Evolutionary conservation across 768 basidiomycete genomes (phyloP).

Genomic region (Auricularia heimuer): DNA sequence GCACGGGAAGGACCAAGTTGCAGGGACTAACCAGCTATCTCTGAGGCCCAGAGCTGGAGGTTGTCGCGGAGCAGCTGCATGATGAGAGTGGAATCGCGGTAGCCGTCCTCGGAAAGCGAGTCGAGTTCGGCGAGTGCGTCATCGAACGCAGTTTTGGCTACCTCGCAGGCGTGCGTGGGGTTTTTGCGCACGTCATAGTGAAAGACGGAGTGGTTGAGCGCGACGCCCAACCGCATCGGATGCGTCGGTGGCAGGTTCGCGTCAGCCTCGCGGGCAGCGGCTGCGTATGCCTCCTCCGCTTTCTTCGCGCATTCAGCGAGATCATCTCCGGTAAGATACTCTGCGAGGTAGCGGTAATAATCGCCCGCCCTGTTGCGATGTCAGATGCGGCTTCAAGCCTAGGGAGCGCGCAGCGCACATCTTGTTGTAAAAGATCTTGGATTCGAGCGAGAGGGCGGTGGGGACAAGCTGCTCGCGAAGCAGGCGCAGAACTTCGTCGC

Average conservation of each 20-base stretch:
- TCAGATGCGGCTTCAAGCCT: neutral
- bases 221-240: slow-evolving; percentile 96
- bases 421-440: slow-evolving; percentile 99
- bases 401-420: slow-evolving; percentile 48
- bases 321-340: slow-evolving; percentile 97
- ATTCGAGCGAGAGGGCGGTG: slow-evolving; percentile 92
- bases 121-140: slow-evolving; percentile 99
- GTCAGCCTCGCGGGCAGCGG: slow-evolving; percentile 92
- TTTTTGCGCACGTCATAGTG: slow-evolving; percentile 99
- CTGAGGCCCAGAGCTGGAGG: slow-evolving; percentile 95
- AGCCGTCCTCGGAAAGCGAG: slow-evolving; percentile 95
- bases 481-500: slow-evolving; percentile 95
- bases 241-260: slow-evolving; percentile 93
- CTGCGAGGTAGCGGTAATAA: slow-evolving; percentile 97
- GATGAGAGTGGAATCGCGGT: slow-evolving; percentile 98
- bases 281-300: slow-evolving; percentile 95
- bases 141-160: slow-evolving; percentile 98
- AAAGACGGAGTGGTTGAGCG: slow-evolving; percentile 98
- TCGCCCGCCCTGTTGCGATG: slow-evolving; percentile 79
- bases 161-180: slow-evolving; percentile 95
- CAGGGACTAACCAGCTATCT: slow-evolving; percentile 36
- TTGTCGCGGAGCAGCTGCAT: slow-evolving; percentile 97
- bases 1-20: too few species aligned
- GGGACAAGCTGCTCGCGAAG: slow-evolving; percentile 97
- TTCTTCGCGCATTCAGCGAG: slow-evolving; percentile 96